Conservation (phyloP, 2,329 filamentous ascomycete genomes). For the Aspergillus japonicus region DNA sequence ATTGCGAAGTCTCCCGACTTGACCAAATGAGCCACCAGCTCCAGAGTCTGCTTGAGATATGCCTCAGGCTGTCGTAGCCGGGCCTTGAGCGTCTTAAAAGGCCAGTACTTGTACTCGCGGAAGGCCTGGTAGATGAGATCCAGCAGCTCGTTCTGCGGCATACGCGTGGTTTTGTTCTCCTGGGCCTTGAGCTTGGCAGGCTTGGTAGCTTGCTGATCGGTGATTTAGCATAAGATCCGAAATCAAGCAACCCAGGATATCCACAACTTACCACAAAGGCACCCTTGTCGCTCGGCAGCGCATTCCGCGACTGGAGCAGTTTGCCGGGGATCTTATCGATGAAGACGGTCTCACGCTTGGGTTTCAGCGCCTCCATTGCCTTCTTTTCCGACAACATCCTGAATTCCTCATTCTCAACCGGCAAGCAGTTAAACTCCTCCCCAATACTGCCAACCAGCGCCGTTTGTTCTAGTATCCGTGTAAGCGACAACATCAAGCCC, state of each 20-base stretch:
- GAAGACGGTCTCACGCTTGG: constrained; percentile 57
- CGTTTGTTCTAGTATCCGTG: constrained; percentile 66
- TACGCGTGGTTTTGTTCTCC: constrained; percentile 84
- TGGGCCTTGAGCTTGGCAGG: constrained; percentile 55
- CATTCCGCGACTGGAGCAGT: constrained; percentile 60
- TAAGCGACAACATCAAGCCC: constrained; percentile 5
- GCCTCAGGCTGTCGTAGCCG: constrained; percentile 82
- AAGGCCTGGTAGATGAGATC: constrained; percentile 83
- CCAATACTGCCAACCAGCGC: constrained; percentile 69
- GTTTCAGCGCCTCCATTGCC: constrained; percentile 60
- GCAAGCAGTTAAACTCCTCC: constrained; percentile 74
- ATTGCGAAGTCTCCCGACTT: constrained; percentile 82
- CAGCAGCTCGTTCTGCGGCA: constrained; percentile 82
- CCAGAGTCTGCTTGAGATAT: constrained; percentile 83
- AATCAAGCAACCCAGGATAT: not conserved
- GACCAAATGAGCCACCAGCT: constrained; percentile 78
- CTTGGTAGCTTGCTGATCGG: constrained; percentile 48
- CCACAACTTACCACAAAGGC: constrained; percentile 43
- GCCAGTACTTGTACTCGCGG: constrained; percentile 85
- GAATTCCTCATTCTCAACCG: constrained; percentile 70
- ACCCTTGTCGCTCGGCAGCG: constrained; percentile 44
- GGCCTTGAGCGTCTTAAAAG: constrained; percentile 80
- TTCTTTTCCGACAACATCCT: constrained; percentile 59
- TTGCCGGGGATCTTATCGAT: constrained; percentile 45
- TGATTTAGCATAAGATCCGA: constrained; percentile 23